These are phyloP conservation scores for Neostapfia colusana DNA, from an alignment of 176 grass and related monocot genomes.

Conservation along the genomic window DNA sequence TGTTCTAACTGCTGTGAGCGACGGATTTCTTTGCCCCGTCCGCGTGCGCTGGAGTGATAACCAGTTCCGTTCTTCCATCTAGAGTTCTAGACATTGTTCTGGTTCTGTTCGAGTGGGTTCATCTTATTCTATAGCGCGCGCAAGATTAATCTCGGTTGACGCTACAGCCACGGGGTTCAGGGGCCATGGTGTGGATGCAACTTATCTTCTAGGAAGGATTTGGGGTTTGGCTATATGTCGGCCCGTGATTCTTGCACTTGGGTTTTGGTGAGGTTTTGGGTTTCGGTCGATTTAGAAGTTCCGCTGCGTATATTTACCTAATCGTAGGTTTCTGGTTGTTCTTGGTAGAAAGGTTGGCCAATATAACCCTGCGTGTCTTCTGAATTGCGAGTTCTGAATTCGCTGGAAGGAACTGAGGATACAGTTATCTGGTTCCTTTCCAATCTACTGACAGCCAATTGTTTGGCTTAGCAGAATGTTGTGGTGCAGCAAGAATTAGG, in stretches of 20 bases:
- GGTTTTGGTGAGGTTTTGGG: conserved; percentile 7
- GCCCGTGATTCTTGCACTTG: background rate
- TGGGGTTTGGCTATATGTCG: background rate
- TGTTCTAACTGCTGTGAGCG: too few relatives aligned
- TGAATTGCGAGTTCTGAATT: background rate
- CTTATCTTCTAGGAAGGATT: background rate
- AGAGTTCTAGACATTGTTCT: background rate
- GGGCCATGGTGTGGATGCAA: background rate
- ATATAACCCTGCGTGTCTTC: background rate
- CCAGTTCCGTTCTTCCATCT: too few relatives aligned
- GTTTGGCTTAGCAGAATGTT: background rate
- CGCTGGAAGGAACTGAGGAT: background rate
- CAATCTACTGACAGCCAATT: too few relatives aligned
- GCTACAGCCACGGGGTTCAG: background rate
- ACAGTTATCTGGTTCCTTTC: background rate
- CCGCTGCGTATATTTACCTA: background rate
- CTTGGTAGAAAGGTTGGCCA: background rate
- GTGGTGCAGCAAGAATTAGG: background rate
- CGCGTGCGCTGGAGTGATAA: too few relatives aligned
- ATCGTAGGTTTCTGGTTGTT: background rate
- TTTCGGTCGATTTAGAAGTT: background rate
- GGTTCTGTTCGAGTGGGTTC: background rate
- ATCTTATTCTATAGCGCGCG: background rate
- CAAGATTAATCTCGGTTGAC: too few relatives aligned
- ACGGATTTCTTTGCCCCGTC: background rate